These are phyloP conservation scores for Cytospora piceae DNA, from an alignment of 2,329 filamentous ascomycete species.

Conservation along the genomic window DNA sequence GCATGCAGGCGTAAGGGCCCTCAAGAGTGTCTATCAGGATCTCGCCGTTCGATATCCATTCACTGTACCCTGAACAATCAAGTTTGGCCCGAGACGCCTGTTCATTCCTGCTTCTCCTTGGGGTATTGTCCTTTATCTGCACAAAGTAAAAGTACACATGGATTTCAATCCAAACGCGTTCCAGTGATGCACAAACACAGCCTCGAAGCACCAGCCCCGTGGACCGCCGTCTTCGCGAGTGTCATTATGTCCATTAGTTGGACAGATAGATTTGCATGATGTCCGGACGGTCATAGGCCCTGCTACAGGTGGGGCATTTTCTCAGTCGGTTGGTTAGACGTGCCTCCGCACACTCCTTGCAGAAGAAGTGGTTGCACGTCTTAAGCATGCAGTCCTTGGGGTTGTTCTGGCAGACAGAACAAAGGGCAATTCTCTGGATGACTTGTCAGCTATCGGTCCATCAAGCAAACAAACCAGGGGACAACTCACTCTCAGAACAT, in stretches of 20 bases:
- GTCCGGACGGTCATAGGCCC: conserved; percentile 88
- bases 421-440: conserved; percentile 73
- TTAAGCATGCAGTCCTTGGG: conserved; percentile 95
- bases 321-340: conserved; percentile 86
- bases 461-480: neutral
- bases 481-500: conserved; percentile 79
- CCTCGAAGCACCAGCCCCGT: conserved; percentile 8
- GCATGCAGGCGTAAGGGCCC: conserved; percentile 17
- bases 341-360: conserved; percentile 86
- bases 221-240: neutral
- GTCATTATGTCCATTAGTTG: conserved; percentile 3
- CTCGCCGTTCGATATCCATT: conserved; percentile 21
- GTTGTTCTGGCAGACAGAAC: conserved; percentile 88
- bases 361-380: conserved; percentile 94
- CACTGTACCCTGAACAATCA: conserved; percentile 21
- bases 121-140: conserved; percentile 25
- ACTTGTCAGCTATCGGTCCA: conserved; percentile 39
- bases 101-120: conserved; percentile 18
- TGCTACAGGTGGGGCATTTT: conserved; percentile 93
- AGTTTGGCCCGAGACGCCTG: conserved; percentile 22
- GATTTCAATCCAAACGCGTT: conserved; percentile 18
- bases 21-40: conserved; percentile 11
- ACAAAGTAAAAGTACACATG: conserved; percentile 14
- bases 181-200: conserved; percentile 6
- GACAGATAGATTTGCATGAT: conserved; percentile 71